Conservation (phyloP, 2,329 filamentous ascomycete species). For the Plenodomus lindquistii region DNA sequence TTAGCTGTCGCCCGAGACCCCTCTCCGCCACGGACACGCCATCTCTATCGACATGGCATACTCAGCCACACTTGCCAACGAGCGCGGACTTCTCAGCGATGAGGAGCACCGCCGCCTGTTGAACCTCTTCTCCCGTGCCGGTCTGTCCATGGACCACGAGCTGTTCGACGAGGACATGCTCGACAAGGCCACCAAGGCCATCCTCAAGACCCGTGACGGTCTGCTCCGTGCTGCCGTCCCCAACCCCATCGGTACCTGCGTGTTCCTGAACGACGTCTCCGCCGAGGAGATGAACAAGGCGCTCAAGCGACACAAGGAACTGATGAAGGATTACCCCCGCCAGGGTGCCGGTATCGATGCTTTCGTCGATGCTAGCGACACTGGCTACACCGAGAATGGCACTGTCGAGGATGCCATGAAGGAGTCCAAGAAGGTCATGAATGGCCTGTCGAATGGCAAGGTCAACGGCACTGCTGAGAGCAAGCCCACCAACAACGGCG, state of each 20-base stretch:
- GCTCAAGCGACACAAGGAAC: slow-evolving; percentile 64
- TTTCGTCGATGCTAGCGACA: slow-evolving; percentile 71
- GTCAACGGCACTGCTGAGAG: slow-evolving; percentile 25
- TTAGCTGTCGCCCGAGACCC: slow-evolving; percentile 67
- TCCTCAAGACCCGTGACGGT: slow-evolving; percentile 72
- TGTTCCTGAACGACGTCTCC: slow-evolving; percentile 70
- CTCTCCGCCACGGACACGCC: slow-evolving; percentile 72
- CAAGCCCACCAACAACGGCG: slow-evolving; percentile 14
- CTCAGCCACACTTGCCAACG: slow-evolving; percentile 68
- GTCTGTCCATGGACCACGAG: slow-evolving; percentile 71
- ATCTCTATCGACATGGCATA: slow-evolving; percentile 79
- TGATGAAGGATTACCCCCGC: slow-evolving; percentile 66
- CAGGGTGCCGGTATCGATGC: slow-evolving; percentile 69
- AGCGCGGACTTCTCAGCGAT: slow-evolving; percentile 63
- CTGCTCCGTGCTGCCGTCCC: slow-evolving; percentile 70
- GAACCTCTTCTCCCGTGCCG: slow-evolving; percentile 70
- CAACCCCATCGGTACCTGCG: slow-evolving; percentile 66
- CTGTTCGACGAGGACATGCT: slow-evolving; percentile 69
- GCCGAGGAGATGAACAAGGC: slow-evolving; percentile 65
- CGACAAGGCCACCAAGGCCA: slow-evolving; percentile 67
- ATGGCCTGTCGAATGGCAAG: slow-evolving; percentile 29
- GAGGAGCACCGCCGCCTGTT: slow-evolving; percentile 65
- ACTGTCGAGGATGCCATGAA: slow-evolving; percentile 40
- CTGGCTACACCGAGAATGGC: slow-evolving; percentile 59
- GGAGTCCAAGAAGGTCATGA: slow-evolving; percentile 22